Conservation (phyloP, 148 eudicot genomes). For the Nepenthes mirabilis region DNA sequence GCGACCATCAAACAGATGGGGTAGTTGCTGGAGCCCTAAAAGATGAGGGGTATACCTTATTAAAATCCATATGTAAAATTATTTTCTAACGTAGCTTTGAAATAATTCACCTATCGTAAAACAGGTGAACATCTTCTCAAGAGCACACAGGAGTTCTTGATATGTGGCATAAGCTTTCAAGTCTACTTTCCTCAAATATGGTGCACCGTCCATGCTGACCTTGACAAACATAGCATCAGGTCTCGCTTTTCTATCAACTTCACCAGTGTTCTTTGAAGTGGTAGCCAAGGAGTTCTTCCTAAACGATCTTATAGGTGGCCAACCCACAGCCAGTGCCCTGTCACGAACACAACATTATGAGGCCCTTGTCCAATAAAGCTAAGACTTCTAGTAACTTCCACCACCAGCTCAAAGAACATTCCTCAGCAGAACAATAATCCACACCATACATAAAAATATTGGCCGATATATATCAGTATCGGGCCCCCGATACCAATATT, state of each 20-base stretch:
- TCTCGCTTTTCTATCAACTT: slow-evolving; percentile 19
- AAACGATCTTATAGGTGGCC: slow-evolving; percentile 58
- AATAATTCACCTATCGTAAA: slow-evolving; percentile 37
- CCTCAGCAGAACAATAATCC: no score
- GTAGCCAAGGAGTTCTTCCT: slow-evolving; percentile 36
- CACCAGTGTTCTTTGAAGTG: slow-evolving; percentile 21
- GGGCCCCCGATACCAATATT: no score
- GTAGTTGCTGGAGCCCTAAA: slow-evolving; percentile 13
- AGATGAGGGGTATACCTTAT: background rate
- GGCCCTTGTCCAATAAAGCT: background rate
- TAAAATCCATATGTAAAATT: background rate
- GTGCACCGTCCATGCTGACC: slow-evolving; percentile 85
- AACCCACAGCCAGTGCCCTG: slow-evolving; percentile 57
- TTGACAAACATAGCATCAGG: slow-evolving; percentile 39
- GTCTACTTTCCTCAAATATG: slow-evolving; percentile 59
- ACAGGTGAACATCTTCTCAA: slow-evolving; percentile 64
- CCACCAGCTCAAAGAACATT: no score
- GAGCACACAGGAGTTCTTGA: slow-evolving; percentile 43
- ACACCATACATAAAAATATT: no score
- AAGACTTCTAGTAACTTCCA: no score
- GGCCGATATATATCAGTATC: no score
- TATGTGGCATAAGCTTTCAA: slow-evolving; percentile 36
- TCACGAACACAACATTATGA: slow-evolving; percentile 1
- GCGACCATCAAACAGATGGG: slow-evolving; percentile 5
- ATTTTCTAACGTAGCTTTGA: background rate